These are phyloP conservation scores for Gracilaria vermiculophylla DNA, from an alignment of 23 red algal genomes.

Conservation along the genomic window DNA sequence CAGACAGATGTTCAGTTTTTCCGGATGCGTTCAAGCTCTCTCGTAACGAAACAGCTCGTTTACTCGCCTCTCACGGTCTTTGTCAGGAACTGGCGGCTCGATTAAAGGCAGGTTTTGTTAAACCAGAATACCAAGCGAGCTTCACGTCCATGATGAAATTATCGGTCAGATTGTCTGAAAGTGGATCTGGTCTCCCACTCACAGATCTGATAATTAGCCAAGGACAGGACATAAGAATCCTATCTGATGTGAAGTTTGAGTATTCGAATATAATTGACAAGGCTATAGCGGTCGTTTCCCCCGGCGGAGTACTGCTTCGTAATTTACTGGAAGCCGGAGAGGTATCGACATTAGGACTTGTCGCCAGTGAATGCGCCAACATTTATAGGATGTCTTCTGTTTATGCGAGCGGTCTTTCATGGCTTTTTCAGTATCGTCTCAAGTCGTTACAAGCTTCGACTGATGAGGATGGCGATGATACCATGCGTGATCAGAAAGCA, in stretches of 20 bases:
- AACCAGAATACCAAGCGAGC: background rate
- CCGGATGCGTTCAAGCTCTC: background rate
- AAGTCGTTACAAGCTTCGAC: background rate
- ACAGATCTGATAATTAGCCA: constrained; percentile 21
- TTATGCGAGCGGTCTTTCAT: constrained; percentile 42
- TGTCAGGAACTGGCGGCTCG: constrained; percentile 55
- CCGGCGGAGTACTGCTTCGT: constrained; percentile 24
- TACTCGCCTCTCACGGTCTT: constrained; percentile 42
- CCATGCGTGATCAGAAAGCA: background rate
- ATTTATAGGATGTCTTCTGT: constrained; percentile 37
- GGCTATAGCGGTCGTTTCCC: constrained; percentile 2
- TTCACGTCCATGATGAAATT: constrained; percentile 35
- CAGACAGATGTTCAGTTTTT: background rate
- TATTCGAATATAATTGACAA: background rate
- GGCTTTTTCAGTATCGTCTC: constrained; percentile 17
- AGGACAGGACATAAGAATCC: background rate
- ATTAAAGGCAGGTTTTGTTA: constrained; percentile 16
- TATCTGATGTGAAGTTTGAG: background rate
- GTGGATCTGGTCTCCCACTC: constrained; percentile 16
- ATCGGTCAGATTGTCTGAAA: constrained; percentile 26
- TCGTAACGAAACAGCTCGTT: background rate
- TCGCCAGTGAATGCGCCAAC: constrained; percentile 28
- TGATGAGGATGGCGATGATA: background rate
- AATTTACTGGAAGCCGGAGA: constrained; percentile 17
- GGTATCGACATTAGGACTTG: background rate